Base-by-base conservation (phyloP, 1,284 basidiomycete genomes). In the Cystobasidium pallidum region DNA sequence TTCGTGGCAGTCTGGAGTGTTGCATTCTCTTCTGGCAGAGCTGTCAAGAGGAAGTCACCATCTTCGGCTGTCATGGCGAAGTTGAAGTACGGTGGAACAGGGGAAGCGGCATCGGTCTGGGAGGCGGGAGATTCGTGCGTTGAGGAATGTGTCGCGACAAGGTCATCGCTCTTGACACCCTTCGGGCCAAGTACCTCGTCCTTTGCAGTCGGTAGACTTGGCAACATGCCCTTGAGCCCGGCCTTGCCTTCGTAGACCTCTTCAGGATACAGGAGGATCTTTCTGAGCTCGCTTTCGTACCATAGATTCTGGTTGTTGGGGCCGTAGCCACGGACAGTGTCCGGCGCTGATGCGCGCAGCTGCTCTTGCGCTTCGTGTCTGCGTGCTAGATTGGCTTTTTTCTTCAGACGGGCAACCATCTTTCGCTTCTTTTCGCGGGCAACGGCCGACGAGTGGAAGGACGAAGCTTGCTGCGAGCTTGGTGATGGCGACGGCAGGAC, bases 261-360 rank as follows among this genome's bases (percentile, higher is more conserved):
- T 21, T 86, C 82, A 65, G 85, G 82, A 62, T 86, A 83, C 59
- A 92, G 83, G 74, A 90, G 81, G 73, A 86, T 82, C 75, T 84
- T 84, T 30, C 86, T 86, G 62, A 91, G 86, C 81, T 88, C 85
- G 78, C 86, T 87, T 34, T 83, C 82, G 28, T 81, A 77, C 89
- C 90, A 92, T 79, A 86, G 87, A 72, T 81, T 78, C 67, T 88
- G 86, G 73, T 89, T 85, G 66, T 85, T 85, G 4, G 85, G 83
- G 49, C 86, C 84, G 26, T 85, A 86, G 3, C 91, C 91, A 1
- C 92, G 86, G 7, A 93, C 85, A 64, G 89, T 86, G 76, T 89
- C 88, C 15, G 91, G 88, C 63, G 78, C 76, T 21, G 79, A 74
- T 6, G 83, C 82, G 0, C 84, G 82, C 3, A 79, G 74, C 66